These are phyloP conservation scores for Sphaceloma murrayae DNA, from an alignment of 2,329 filamentous ascomycete genomes.

Conservation along the genomic window DNA sequence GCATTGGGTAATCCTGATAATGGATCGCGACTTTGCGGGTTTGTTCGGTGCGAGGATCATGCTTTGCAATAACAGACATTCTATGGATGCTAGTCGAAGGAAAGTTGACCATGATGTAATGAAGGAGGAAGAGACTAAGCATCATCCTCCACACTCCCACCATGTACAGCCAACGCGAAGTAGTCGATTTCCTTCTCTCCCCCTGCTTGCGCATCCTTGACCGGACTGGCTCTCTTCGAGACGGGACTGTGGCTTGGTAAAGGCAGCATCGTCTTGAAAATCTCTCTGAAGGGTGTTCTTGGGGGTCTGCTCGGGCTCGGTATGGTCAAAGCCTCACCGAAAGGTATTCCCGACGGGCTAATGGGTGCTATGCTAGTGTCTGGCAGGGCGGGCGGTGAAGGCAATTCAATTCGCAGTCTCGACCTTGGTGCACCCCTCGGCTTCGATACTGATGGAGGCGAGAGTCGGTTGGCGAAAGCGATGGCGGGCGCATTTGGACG, in stretches of 20 bases:
- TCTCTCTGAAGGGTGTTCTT: conserved; percentile 3
- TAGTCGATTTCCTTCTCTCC: neutral
- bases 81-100: no score
- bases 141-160: no score
- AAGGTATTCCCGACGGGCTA: neutral
- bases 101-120: no score
- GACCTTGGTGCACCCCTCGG: neutral
- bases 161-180: neutral
- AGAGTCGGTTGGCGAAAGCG: neutral
- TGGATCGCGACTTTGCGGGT: no score
- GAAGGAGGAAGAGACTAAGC: no score
- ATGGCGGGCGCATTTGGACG: conserved; percentile 7
- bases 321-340: conserved; percentile 9
- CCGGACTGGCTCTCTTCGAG: conserved; percentile 2
- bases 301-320: conserved; percentile 3
- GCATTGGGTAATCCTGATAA: no score
- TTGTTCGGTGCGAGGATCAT: no score
- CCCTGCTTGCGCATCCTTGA: neutral
- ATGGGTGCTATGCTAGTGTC: neutral
- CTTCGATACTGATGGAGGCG: neutral
- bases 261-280: neutral
- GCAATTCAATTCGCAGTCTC: conserved; percentile 5
- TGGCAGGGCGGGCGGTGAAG: neutral
- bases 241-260: neutral
- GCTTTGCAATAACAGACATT: no score